Evolutionary conservation across 495 filamentous ascomycete genomes (phyloP).

Genomic region (Darksidea phi): DNA sequence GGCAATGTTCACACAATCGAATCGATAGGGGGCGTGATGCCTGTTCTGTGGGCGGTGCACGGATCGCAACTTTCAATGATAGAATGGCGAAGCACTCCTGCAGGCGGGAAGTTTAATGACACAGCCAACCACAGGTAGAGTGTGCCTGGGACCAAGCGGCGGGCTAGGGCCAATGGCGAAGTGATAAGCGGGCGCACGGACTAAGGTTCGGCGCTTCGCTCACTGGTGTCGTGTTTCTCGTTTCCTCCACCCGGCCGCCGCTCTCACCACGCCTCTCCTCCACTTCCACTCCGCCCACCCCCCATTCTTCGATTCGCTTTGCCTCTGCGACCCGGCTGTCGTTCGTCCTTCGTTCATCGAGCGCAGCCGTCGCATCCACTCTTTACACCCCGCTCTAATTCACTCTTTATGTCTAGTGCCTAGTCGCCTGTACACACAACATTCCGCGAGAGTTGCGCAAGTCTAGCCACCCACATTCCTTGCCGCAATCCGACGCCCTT

Average conservation of each 20-base stretch:
- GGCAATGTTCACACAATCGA: neutral
- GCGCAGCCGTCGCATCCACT: conserved; percentile 37
- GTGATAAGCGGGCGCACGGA: conserved; percentile 17
- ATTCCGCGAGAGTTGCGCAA: conserved; percentile 25
- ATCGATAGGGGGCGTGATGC: neutral
- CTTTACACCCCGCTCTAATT: conserved; percentile 24
- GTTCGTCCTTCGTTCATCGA: conserved; percentile 40
- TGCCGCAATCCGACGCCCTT: conserved; percentile 18
- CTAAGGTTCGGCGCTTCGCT: neutral
- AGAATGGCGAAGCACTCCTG: conserved; percentile 11
- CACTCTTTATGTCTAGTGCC: conserved; percentile 28
- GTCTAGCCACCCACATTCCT: conserved; percentile 30
- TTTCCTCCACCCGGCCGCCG: conserved; percentile 12
- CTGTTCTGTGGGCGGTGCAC: conserved; percentile 8
- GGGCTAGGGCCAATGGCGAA: conserved; percentile 5
- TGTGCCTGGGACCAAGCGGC: conserved; percentile 22
- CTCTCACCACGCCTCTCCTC: conserved; percentile 9
- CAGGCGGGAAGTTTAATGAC: conserved; percentile 18
- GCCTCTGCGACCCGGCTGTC: conserved; percentile 36
- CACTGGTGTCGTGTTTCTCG: conserved; percentile 1
- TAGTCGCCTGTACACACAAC: conserved; percentile 4
- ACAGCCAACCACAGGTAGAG: conserved; percentile 7
- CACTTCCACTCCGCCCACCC: conserved; percentile 16
- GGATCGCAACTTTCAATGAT: conserved; percentile 19
- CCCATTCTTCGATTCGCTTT: conserved; percentile 29